Evolutionary conservation across 495 filamentous ascomycete species (phyloP), one percentile per base, ranked within the genome.

Genomic region (Entonaema liquescens): DNA sequence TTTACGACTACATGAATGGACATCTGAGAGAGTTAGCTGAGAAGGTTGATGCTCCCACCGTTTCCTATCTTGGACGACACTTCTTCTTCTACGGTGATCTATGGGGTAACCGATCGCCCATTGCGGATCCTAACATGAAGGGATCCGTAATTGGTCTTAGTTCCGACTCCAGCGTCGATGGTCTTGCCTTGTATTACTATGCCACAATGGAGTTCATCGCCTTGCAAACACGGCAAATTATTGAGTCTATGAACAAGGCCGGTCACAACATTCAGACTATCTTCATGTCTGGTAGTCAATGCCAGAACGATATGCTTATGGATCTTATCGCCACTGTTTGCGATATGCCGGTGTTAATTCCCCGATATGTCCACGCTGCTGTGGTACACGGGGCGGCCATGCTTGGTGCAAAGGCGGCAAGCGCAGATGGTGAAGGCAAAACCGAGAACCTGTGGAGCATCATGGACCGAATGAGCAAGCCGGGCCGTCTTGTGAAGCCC

Each of bases 51-150:
- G 92, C 92, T 11, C 94, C 94, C 0, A 88, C 85, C 60, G 85
- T 98, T 35, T 89, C 90, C n/a, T 96, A 91, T 73, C 83, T 99
- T 0, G 93, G 86, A 15, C 91, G 95, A 6, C 95, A 98, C 78
- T 90, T 96, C 79, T 99, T 98, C 86, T 96, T 99, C 84, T 98
- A 98, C 75, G 95, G 95, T 59, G 95, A 99, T 75, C 87, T 97
- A n/a, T 98, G 95, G 86, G 95, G 95, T 42, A 99, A 99, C 79
- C 89, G 95, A 31, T 97, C 93, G 17, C 95, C 95, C 5, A 88
- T 99, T 62, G 95, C 95, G 0, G 93, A 99, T 73, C 86, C 94
- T 1, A 89, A 87, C 77, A 99, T 99, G 95, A 89, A 89, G 29
- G 95, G 95, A 31, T 89, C 94, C 1, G 86, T 95, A 50, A 89